Percentiles rank a stretch among this genome's conserved stretches.
Conservation (phyloP, 2,329 filamentous ascomycete genomes). For the Alternaria novae-zelandiae region DNA sequence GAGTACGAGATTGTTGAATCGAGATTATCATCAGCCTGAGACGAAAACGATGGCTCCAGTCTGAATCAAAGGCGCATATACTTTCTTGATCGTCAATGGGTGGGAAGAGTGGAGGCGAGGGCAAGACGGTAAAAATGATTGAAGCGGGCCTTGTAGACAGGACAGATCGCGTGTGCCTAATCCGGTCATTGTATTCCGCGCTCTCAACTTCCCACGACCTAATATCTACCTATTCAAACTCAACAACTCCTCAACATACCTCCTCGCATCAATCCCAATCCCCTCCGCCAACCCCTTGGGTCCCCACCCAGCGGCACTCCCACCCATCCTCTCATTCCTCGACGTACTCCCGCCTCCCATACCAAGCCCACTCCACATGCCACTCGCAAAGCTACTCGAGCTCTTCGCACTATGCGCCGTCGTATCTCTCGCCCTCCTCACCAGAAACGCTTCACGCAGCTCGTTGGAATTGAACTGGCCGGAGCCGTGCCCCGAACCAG, state of each 20-base stretch:
- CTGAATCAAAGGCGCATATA: no score
- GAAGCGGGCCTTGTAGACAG: no score
- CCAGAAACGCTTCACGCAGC: slow-evolving; percentile 52
- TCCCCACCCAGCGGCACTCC: slow-evolving; percentile 58
- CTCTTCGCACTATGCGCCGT: slow-evolving; percentile 5
- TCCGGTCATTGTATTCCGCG: no score
- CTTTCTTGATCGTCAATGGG: no score
- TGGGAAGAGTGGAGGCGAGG: no score
- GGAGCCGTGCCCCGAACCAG: slow-evolving; percentile 1
- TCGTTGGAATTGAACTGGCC: slow-evolving; percentile 35
- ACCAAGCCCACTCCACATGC: slow-evolving; percentile 41
- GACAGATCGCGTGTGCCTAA: no score
- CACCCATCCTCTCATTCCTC: slow-evolving; percentile 42
- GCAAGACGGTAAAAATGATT: no score
- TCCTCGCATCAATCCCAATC: slow-evolving; percentile 77
- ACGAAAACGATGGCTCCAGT: no score
- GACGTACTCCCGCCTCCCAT: slow-evolving; percentile 18
- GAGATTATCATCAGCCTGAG: no score
- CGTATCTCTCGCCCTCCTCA: slow-evolving; percentile 49
- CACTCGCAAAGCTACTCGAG: slow-evolving; percentile 36
- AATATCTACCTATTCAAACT: slow-evolving; percentile 61
- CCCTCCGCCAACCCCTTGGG: slow-evolving; percentile 70
- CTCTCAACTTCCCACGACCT: no score
- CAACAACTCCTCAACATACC: slow-evolving; percentile 75
- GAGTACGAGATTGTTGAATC: no score